Evolutionary conservation across 805 yeast genomes (phyloP), one percentile per base, ranked within the genome.

Genomic region (Saturnispora mendoncae): DNA sequence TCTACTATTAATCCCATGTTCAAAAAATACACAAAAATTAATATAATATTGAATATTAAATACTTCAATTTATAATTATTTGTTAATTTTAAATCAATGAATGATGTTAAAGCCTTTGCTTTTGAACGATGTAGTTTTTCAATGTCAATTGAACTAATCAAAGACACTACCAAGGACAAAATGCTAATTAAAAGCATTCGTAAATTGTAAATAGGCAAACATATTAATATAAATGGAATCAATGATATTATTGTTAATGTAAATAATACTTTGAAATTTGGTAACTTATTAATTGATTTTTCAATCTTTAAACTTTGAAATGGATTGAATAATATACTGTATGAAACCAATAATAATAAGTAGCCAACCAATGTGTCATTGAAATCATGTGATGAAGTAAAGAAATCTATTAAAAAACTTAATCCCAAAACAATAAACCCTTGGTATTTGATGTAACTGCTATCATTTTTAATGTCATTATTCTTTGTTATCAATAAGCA

Each of bases 61-160:
- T 56, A 44, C 27, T 61, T 58, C 1, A 43, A 25, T 38, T 45
- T 53, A 44, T 53, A 56, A 38, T 56, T 43, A 31, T 51, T 33
- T 25, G 58, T 52, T 17, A 51, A 17, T 2, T 50, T 33, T 34
- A 53, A 52, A 41, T 55, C 54, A 37, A 56, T 51, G 18, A 55
- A 48, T 29, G 46, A 34, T 43, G 42, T 39, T 12, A 45, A 6
- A 3, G 41, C 28, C 14, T 26, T 38, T 8, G 45, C 39, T 30
- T 47, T 47, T 9, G 42, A 20, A 9, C 37, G 36, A 27, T 28
- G 46, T 9, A 42, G 19, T 9, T 38, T 43, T 2, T 48, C 45
- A 3, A 48, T 46, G 31, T 61, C 61, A 29, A 57, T 38, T 42
- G 60, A 65, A 29, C 62, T 57, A 15, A 57, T 43, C 3, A 55